A percentile compares a stretch with the other conserved stretches of the same genome.
phyloP scores from a whole-genome alignment of 306 rosid species.

The Acacia confusa region DNA sequence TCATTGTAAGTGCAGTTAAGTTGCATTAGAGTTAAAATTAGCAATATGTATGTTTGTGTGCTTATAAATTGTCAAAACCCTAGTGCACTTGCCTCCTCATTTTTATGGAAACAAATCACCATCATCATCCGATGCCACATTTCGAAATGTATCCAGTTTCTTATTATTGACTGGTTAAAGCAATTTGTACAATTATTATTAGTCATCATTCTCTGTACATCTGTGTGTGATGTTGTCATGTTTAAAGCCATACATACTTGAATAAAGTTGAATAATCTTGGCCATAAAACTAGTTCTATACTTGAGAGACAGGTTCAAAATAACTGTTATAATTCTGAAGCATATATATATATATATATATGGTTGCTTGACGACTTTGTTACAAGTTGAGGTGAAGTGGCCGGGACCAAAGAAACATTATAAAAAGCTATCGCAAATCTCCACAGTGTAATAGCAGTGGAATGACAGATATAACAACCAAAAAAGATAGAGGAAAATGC shows the following conservation, averaged over 20 bases:
- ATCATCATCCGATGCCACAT: background rate
- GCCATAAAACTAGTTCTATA: background rate
- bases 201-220: background rate
- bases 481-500: background rate
- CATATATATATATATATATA: too few relatives aligned
- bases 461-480: conserved; percentile 10
- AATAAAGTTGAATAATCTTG: background rate
- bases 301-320: background rate
- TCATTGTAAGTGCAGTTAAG: too few relatives aligned
- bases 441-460: conserved; percentile 31
- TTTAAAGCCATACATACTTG: background rate
- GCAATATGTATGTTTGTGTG: too few relatives aligned
- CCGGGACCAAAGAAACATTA: background rate
- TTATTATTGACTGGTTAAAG: background rate
- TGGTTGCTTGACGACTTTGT: background rate
- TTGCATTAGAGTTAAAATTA: too few relatives aligned
- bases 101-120: background rate
- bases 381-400: background rate
- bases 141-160: background rate
- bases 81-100: background rate
- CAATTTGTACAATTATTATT: background rate
- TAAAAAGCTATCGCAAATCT: conserved; percentile 27
- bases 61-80: background rate
- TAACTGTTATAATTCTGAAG: background rate
- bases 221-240: background rate